Conservation (phyloP, 139 green algal genomes). For the Eudorina sp. region DNA sequence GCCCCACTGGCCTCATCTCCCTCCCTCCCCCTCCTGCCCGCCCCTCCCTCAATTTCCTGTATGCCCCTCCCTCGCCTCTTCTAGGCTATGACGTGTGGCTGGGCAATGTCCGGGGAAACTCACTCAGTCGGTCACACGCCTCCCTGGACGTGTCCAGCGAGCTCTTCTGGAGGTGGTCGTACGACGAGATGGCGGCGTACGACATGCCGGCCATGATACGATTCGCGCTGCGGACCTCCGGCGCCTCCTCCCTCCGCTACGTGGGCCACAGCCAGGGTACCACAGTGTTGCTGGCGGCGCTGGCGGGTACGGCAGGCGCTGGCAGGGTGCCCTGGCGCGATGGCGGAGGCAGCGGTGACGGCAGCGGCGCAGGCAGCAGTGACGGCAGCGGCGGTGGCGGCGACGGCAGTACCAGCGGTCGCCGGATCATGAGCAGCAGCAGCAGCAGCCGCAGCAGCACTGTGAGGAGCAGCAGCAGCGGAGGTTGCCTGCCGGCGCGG, state of each 20-base stretch:
- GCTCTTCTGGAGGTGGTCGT: slow-evolving; percentile 74
- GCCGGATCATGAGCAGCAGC: too few species aligned
- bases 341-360: background rate
- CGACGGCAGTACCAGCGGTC: too few species aligned
- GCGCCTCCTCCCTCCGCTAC: slow-evolving; percentile 49
- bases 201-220: slow-evolving; percentile 69
- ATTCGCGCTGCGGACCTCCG: slow-evolving; percentile 41
- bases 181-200: slow-evolving; percentile 69
- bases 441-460: too few species aligned
- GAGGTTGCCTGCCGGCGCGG: too few species aligned
- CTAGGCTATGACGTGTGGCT: slow-evolving; percentile 70
- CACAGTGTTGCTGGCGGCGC: slow-evolving; percentile 65
- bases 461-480: too few species aligned
- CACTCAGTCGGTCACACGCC: slow-evolving; percentile 62
- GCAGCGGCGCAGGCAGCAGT: background rate
- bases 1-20: too few species aligned
- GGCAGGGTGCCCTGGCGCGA: background rate
- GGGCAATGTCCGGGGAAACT: slow-evolving; percentile 70
- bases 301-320: slow-evolving; percentile 44
- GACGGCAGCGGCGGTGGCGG: background rate
- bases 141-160: slow-evolving; percentile 26
- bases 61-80: too few species aligned
- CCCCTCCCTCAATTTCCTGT: too few species aligned
- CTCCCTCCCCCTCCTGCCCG: too few species aligned
- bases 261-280: slow-evolving; percentile 70